Evolutionary conservation across 2,329 filamentous ascomycete genomes (phyloP).

Genomic region (Alternaria alternata): DNA sequence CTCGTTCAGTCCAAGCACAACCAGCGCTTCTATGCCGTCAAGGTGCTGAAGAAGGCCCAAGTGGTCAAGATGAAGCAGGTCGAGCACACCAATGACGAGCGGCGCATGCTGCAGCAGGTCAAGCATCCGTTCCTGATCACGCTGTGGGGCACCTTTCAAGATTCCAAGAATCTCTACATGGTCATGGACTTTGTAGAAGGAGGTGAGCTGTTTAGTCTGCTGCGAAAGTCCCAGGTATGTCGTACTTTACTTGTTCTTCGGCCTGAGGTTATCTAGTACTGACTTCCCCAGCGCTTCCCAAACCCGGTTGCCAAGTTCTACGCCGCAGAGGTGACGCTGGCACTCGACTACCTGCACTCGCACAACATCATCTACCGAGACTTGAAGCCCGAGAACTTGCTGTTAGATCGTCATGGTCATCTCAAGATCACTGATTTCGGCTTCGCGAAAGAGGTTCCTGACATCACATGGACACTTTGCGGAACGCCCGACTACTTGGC

Average conservation of each 20-base stretch:
- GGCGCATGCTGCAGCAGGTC: conserved; percentile 93
- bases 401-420: conserved; percentile 91
- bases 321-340: conserved; percentile 94
- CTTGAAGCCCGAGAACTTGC: conserved; percentile 91
- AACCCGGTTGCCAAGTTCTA: conserved; percentile 99
- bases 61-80: conserved; percentile 99
- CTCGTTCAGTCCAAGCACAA: conserved; percentile 98
- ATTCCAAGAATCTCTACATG: conserved; percentile 97
- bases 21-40: conserved; percentile 96
- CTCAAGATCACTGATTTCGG: conserved; percentile 98
- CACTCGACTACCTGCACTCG: conserved; percentile 92
- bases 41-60: conserved; percentile 97
- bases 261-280: neutral
- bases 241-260: neutral
- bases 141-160: conserved; percentile 97
- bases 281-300: conserved; percentile 79
- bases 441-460: conserved; percentile 96
- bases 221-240: conserved; percentile 76
- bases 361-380: conserved; percentile 98
- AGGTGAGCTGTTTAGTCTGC: conserved; percentile 92
- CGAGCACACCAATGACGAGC: conserved; percentile 98
- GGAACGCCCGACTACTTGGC: conserved; percentile 97
- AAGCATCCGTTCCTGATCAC: conserved; percentile 98
- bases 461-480: conserved; percentile 99
- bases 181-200: conserved; percentile 99